phyloP scores from a whole-genome alignment of 2,329 filamentous ascomycete species.

The Hyphodiscus sp. region DNA sequence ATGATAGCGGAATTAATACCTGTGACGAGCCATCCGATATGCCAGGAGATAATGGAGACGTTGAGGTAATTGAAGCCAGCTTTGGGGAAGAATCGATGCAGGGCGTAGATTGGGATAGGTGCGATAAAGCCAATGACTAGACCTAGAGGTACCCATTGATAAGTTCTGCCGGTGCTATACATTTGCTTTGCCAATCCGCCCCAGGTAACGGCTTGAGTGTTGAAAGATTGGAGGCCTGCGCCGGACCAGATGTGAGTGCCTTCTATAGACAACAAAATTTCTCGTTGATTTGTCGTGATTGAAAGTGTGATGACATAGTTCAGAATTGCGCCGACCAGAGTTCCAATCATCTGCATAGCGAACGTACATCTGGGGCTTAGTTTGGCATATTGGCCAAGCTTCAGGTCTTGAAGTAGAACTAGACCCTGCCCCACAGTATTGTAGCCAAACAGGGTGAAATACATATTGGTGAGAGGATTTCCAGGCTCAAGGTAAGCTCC shows the following conservation, averaged over 20 bases:
- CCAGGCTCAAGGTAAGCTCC: conserved; percentile 44
- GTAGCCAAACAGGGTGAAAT: conserved; percentile 66
- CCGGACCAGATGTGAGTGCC: conserved; percentile 58
- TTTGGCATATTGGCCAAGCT: conserved; percentile 45
- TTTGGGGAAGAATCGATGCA: conserved; percentile 51
- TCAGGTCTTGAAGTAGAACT: conserved; percentile 41
- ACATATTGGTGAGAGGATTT: conserved; percentile 60
- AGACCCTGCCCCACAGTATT: conserved; percentile 41
- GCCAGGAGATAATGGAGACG: conserved; percentile 61
- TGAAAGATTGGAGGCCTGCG: conserved; percentile 46
- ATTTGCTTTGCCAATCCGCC: conserved; percentile 48
- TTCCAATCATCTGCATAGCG: conserved; percentile 38
- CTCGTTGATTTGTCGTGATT: conserved; percentile 58
- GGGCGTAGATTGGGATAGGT: conserved; percentile 52
- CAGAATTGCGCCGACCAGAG: conserved; percentile 36
- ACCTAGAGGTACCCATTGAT: conserved; percentile 61
- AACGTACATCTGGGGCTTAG: conserved; percentile 31
- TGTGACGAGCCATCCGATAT: conserved; percentile 55
- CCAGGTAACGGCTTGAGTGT: conserved; percentile 45
- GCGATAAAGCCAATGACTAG: conserved; percentile 62
- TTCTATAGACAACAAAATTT: conserved; percentile 55
- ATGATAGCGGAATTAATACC: conserved; percentile 66
- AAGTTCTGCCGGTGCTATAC: conserved; percentile 57
- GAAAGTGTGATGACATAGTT: conserved; percentile 58
- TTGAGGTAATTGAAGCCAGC: conserved; percentile 59